Conservation (phyloP, 805 yeast genomes). For the Suhomyces prunicola region DNA sequence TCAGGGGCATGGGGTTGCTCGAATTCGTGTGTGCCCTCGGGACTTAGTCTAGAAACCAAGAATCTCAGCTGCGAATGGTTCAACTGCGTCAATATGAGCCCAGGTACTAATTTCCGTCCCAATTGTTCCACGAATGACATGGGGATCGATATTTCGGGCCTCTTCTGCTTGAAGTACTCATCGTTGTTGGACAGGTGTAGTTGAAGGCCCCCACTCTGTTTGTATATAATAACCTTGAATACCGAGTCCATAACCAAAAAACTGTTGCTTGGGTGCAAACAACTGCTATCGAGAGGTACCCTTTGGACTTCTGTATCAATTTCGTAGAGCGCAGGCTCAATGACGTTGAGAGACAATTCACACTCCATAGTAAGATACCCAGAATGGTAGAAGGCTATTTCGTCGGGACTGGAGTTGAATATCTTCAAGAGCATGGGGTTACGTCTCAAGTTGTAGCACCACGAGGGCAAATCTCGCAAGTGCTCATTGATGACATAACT, state of each 20-base stretch:
- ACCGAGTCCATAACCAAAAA: slow-evolving; percentile 31
- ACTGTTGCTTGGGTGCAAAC: slow-evolving; percentile 8
- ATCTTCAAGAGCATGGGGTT: slow-evolving; percentile 35
- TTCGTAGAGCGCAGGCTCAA: slow-evolving; percentile 29
- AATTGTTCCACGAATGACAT: slow-evolving; percentile 13
- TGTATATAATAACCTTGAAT: slow-evolving; percentile 25
- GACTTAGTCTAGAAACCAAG: slow-evolving; percentile 29
- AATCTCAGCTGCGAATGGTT: slow-evolving; percentile 39
- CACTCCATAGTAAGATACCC: slow-evolving; percentile 22
- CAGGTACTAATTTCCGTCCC: slow-evolving; percentile 17
- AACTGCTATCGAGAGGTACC: slow-evolving; percentile 17
- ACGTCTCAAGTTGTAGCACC: slow-evolving; percentile 32
- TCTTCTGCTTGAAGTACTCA: slow-evolving; percentile 9
- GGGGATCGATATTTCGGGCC: slow-evolving; percentile 11
- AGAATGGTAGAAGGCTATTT: slow-evolving; percentile 40
- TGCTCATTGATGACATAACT: slow-evolving; percentile 22
- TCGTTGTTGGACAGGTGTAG: slow-evolving; percentile 30
- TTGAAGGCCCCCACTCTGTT: slow-evolving; percentile 13
- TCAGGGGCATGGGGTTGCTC: background rate
- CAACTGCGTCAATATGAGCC: slow-evolving; percentile 28
- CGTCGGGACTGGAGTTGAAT: slow-evolving; percentile 45
- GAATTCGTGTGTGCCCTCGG: slow-evolving; percentile 12
- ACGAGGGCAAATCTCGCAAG: slow-evolving; percentile 27
- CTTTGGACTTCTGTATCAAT: background rate
- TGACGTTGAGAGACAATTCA: slow-evolving; percentile 18